Evolutionary conservation across 192 early-diverging fungal species (phyloP).

Genomic region (Backusella tarrabulga): DNA sequence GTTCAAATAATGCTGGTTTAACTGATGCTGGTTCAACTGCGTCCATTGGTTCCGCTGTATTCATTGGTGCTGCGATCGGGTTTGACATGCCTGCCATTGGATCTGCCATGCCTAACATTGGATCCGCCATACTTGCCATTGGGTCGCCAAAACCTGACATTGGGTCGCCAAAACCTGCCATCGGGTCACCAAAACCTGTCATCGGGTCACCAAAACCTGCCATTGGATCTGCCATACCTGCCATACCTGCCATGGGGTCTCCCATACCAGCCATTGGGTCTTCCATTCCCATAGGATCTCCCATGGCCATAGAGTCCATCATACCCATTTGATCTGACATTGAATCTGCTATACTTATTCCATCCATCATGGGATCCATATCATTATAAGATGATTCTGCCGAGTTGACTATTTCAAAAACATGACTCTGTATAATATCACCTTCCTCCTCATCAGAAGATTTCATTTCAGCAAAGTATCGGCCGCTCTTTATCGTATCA

Average conservation of each 20-base stretch:
- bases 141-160: too few relatives aligned
- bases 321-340: neutral
- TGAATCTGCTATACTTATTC: neutral
- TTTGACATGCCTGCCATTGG: neutral
- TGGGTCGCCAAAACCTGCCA: neutral
- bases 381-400: neutral
- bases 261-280: neutral
- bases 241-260: neutral
- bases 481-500: neutral
- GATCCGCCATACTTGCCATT: neutral
- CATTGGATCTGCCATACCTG: neutral
- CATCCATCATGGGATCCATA: neutral
- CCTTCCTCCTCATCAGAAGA: neutral
- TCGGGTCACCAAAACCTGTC: neutral
- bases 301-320: neutral
- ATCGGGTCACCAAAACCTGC: neutral
- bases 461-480: constrained; percentile 1
- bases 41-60: neutral
- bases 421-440: neutral
- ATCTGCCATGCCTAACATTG: too few relatives aligned
- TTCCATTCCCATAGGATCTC: neutral
- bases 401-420: constrained; percentile 9
- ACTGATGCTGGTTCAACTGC: neutral
- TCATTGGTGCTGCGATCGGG: neutral
- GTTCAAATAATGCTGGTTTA: neutral